These are phyloP conservation scores for Phellinidium pouzarii DNA, from an alignment of 1,284 basidiomycete genomes.

Conservation along the genomic window DNA sequence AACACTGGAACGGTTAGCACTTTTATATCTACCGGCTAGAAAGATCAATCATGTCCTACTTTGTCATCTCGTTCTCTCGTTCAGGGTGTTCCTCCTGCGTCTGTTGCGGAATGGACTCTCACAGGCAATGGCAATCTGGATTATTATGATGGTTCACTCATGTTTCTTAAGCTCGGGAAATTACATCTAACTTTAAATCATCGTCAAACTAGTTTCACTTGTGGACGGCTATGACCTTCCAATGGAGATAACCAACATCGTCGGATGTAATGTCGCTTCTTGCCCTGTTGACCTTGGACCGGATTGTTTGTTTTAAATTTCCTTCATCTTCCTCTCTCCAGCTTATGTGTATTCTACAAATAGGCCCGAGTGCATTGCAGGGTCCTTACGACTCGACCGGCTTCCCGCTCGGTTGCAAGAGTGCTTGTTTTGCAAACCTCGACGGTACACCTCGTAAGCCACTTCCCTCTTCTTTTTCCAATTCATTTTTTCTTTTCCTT, in stretches of 20 bases:
- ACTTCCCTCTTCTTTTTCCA: no score
- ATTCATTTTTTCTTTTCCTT: background rate
- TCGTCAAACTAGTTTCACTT: slow-evolving; percentile 33
- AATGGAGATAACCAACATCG: slow-evolving; percentile 43
- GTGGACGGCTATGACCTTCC: slow-evolving; percentile 59
- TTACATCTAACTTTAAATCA: background rate
- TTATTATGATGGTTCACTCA: slow-evolving; percentile 38
- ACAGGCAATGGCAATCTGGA: slow-evolving; percentile 31
- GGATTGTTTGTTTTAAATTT: slow-evolving; percentile 29
- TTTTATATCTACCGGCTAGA: background rate
- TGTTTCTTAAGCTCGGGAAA: background rate
- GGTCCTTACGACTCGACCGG: slow-evolving; percentile 48
- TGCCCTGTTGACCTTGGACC: slow-evolving; percentile 50
- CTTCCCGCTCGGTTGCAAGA: slow-evolving; percentile 48
- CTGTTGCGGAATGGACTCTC: slow-evolving; percentile 50
- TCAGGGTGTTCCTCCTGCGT: slow-evolving; percentile 52
- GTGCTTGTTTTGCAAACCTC: slow-evolving; percentile 50
- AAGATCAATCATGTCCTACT: background rate
- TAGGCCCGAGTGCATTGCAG: slow-evolving; percentile 44
- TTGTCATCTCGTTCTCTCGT: background rate
- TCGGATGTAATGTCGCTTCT: slow-evolving; percentile 40
- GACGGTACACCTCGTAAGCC: slow-evolving; percentile 35
- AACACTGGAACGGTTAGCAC: slow-evolving; percentile 9
- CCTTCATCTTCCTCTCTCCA: background rate
- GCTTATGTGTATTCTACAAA: background rate